phyloP scores from a whole-genome alignment of 2,329 filamentous ascomycete species.

The Colletotrichum karsti region DNA sequence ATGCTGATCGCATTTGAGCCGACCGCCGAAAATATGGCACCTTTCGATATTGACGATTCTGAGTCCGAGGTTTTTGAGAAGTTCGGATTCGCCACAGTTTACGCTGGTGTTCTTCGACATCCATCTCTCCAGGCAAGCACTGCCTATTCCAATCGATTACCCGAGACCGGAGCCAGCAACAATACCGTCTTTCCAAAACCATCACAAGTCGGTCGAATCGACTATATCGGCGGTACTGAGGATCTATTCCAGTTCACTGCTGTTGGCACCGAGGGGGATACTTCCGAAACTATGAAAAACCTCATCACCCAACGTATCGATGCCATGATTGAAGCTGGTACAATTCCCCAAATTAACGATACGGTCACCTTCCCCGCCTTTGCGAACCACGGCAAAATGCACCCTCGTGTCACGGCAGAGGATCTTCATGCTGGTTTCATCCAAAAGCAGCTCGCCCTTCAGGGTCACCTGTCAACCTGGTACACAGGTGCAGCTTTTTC shows the following conservation, averaged over 20 bases:
- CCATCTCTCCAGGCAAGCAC: constrained; percentile 32
- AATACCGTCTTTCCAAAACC: constrained; percentile 34
- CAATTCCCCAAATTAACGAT: constrained; percentile 31
- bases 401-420: constrained; percentile 40
- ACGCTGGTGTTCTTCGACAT: constrained; percentile 36
- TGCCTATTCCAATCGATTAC: constrained; percentile 32
- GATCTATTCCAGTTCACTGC: constrained; percentile 41
- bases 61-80: constrained; percentile 33
- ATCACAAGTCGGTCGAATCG: constrained; percentile 35
- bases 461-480: constrained; percentile 52
- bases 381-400: constrained; percentile 45
- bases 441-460: constrained; percentile 47
- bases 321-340: constrained; percentile 36
- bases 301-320: constrained; percentile 38
- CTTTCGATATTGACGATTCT: constrained; percentile 29
- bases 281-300: constrained; percentile 31
- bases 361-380: constrained; percentile 43
- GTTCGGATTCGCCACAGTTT: constrained; percentile 31
- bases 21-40: constrained; percentile 30
- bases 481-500: constrained; percentile 52
- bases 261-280: constrained; percentile 34
- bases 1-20: constrained; percentile 35
- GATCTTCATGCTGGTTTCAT: constrained; percentile 50
- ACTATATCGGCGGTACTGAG: constrained; percentile 38
- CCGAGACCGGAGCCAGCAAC: constrained; percentile 30